These are phyloP conservation scores for Pseudozyma flocculosa DNA, from an alignment of 1,284 basidiomycete species.

Conservation along the genomic window DNA sequence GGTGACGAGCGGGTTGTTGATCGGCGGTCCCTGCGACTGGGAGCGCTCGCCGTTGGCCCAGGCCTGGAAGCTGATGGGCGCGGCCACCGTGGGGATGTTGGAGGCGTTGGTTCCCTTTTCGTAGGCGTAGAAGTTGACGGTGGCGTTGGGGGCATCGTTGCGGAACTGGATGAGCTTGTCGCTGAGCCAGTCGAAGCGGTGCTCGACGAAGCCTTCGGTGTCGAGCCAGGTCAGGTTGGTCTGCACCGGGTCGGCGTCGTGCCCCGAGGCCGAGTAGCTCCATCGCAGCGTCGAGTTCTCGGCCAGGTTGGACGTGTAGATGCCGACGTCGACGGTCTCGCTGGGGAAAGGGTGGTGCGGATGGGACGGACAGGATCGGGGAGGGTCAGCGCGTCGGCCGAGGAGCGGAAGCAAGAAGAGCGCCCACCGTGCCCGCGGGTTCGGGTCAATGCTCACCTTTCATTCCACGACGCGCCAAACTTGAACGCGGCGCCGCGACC, in stretches of 20 bases:
- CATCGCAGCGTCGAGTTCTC: conserved; percentile 36
- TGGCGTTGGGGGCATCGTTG: conserved; percentile 34
- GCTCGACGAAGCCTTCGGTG: conserved; percentile 34
- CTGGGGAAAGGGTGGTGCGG: conserved; percentile 4
- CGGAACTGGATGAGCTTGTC: conserved; percentile 29
- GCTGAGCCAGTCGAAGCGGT: conserved; percentile 47
- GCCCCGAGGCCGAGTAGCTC: conserved; percentile 36
- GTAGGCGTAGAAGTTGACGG: conserved; percentile 23
- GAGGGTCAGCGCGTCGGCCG: no score
- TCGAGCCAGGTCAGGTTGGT: conserved; percentile 33
- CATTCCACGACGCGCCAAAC: conserved; percentile 39
- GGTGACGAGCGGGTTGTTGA: conserved; percentile 22
- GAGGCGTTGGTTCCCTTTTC: conserved; percentile 27
- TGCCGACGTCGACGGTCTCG: conserved; percentile 29
- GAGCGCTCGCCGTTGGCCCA: conserved; percentile 43
- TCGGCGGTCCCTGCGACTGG: conserved; percentile 39
- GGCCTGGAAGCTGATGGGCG: conserved; percentile 39
- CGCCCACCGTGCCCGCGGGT: no score
- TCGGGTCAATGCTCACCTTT: no score
- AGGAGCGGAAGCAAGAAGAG: no score
- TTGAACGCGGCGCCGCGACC: conserved; percentile 35
- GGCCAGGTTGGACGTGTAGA: conserved; percentile 21
- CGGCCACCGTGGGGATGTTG: conserved; percentile 28
- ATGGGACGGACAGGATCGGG: no score
- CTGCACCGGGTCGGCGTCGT: conserved; percentile 25